Evolutionary conservation across 2,329 filamentous ascomycete genomes (phyloP).

Genomic region (Hawksworthiomyces lignivorus): DNA sequence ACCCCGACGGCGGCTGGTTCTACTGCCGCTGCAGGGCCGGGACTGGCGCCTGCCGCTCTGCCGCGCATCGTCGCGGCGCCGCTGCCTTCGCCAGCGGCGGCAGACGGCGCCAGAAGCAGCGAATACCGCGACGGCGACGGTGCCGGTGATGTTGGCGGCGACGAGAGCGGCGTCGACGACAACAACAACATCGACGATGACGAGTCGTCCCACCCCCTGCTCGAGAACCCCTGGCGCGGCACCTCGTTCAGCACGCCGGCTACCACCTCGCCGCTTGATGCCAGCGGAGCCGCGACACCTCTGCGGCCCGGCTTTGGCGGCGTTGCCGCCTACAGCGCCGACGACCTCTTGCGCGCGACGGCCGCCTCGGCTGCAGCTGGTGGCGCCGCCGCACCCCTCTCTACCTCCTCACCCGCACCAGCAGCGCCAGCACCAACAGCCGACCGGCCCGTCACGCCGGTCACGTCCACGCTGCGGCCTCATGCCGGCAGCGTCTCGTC

Average conservation of each 20-base stretch:
- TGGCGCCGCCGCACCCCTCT: too few relatives aligned
- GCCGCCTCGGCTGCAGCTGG: neutral
- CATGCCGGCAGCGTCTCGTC: neutral
- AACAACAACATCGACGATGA: slow-evolving; percentile 4
- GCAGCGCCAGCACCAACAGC: slow-evolving; percentile 12
- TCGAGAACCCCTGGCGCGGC: slow-evolving; percentile 36
- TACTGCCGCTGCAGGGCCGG: too few relatives aligned
- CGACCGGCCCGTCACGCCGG: slow-evolving; percentile 19
- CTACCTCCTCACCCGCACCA: too few relatives aligned
- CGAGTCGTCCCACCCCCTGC: slow-evolving; percentile 26
- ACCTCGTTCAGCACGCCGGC: slow-evolving; percentile 1
- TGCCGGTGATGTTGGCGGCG: slow-evolving; percentile 11
- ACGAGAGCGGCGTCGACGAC: slow-evolving; percentile 3
- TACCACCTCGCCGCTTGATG: too few relatives aligned
- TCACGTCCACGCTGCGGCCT: slow-evolving; percentile 16
- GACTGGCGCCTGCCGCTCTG: neutral
- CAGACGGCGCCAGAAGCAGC: neutral
- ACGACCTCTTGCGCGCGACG: slow-evolving; percentile 17
- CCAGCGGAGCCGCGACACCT: neutral
- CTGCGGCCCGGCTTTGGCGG: slow-evolving; percentile 7
- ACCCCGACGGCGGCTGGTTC: slow-evolving; percentile 22
- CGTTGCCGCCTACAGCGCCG: slow-evolving; percentile 20
- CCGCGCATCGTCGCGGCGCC: neutral
- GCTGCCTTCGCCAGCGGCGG: neutral
- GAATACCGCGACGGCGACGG: slow-evolving; percentile 22